These are phyloP conservation scores for Hypholoma sublateritium DNA, from an alignment of 768 basidiomycete species.

Conservation along the genomic window DNA sequence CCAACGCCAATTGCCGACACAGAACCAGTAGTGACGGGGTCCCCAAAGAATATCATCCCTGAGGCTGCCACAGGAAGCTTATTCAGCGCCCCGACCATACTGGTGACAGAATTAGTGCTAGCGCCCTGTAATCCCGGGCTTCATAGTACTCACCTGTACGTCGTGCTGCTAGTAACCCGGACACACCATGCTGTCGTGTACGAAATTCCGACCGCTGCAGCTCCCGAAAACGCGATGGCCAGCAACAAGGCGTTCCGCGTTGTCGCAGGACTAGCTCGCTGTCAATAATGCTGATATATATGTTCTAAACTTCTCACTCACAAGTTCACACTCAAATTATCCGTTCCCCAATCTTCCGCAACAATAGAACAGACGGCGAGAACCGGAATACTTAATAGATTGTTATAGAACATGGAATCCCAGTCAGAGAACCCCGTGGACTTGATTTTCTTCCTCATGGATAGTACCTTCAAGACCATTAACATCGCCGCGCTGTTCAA, in stretches of 20 bases:
- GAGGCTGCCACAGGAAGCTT: slow-evolving; percentile 98
- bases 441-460: slow-evolving; percentile 98
- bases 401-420: slow-evolving; percentile 99
- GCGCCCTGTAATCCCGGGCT: neutral
- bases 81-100: slow-evolving; percentile 97
- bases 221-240: slow-evolving; percentile 96
- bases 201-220: slow-evolving; percentile 95
- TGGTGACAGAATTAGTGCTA: slow-evolving; percentile 26
- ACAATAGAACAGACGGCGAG: slow-evolving; percentile 79
- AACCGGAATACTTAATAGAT: slow-evolving; percentile 91
- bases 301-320: slow-evolving; percentile 40
- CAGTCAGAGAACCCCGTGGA: slow-evolving; percentile 93
- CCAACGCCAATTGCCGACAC: slow-evolving; percentile 86
- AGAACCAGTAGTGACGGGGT: slow-evolving; percentile 83
- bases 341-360: slow-evolving; percentile 86
- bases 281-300: slow-evolving; percentile 2
- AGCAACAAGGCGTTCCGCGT: slow-evolving; percentile 76
- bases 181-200: slow-evolving; percentile 99
- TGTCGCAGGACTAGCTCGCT: slow-evolving; percentile 69
- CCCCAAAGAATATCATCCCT: slow-evolving; percentile 98
- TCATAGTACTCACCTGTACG: slow-evolving; percentile 72
- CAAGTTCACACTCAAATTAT: slow-evolving; percentile 84
- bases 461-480: slow-evolving; percentile 62
- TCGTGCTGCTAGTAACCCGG: slow-evolving; percentile 93
- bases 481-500: neutral